phyloP scores from a whole-genome alignment of 768 basidiomycete species.

The Hericium coralloides region DNA sequence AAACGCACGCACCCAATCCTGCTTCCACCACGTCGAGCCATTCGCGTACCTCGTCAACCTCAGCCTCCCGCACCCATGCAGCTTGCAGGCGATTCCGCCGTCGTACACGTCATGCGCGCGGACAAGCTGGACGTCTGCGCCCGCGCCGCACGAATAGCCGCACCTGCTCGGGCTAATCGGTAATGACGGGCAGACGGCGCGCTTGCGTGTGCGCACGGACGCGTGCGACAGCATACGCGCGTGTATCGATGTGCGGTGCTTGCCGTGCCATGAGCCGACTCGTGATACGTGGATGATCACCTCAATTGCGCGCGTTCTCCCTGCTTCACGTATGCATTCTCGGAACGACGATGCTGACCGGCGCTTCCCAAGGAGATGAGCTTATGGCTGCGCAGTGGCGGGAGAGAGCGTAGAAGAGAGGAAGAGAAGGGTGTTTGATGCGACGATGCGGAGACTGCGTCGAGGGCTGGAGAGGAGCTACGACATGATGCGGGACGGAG shows the following conservation, averaged over 20 bases:
- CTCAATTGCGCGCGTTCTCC: conserved; percentile 52
- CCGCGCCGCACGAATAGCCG: conserved; percentile 71
- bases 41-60: conserved; percentile 55
- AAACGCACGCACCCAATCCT: conserved; percentile 26
- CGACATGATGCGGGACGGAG: too few species aligned
- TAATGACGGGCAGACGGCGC: conserved; percentile 52
- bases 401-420: conserved; percentile 50
- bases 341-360: background rate
- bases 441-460: conserved; percentile 49
- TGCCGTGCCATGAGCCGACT: conserved; percentile 69
- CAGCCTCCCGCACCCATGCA: conserved; percentile 47
- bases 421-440: conserved; percentile 44
- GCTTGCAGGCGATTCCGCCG: conserved; percentile 60
- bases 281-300: conserved; percentile 69
- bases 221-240: conserved; percentile 62
- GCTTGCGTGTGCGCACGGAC: conserved; percentile 61
- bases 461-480: conserved; percentile 62
- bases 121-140: conserved; percentile 69
- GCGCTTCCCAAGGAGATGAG: conserved; percentile 66
- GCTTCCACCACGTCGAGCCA: conserved; percentile 58
- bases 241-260: conserved; percentile 55
- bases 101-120: conserved; percentile 59
- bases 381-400: conserved; percentile 50
- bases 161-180: conserved; percentile 60
- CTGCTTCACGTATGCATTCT: background rate